Evolutionary conservation across 2,329 filamentous ascomycete species (phyloP), one percentile per base, ranked within the genome.

Genomic region (Calycina marina): DNA sequence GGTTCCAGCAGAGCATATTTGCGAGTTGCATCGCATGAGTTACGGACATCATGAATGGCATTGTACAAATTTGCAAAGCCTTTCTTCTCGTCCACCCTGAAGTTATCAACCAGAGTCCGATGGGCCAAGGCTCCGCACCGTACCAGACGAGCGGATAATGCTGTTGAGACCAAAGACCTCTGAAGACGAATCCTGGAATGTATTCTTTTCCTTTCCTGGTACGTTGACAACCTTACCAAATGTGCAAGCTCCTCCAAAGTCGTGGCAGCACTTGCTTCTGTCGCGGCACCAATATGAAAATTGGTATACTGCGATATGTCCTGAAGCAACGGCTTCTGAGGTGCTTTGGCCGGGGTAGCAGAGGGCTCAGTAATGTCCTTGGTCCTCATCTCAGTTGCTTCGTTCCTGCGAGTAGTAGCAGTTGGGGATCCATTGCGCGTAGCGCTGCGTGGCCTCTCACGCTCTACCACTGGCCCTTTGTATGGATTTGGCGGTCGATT

Each of bases 171-270:
- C 39, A 86, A 61, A 50, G 71, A 80, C 49, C 77, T 67, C 53
- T 85, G 78, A 32, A 90, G 65, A 36, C 79, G 75, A 42, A 79
- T 63, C 44, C 81, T 69, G 28, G 76, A 79, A 50, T 77, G 76
- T 42, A 69, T 65, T 57, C 79, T 72, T 63, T 82, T 80, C 62
- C 78, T 77, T 63, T 83, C 77, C 57, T 88, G 81, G 53, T 85
- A 84, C 48, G 76, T 79, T 52, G 79, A 79, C 40, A 85, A 62
- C 39, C 79, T 73, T 42, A 84, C 77, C 46, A 86, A 58, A 54
- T 85, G 79, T 31, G 79, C 79, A 43, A 88, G 69, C 56, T 86
- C 79, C 48, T 81, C 73, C 39, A 88, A 62, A 10, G 75, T 78
- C 28, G 77, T 82, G 37, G 71, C 69, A 28, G 77, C 71, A 31